Percentiles rank a stretch among this genome's conserved stretches.
Evolutionary conservation across 345 rosid species (phyloP).

Genomic region (Gossypium longicalyx): DNA sequence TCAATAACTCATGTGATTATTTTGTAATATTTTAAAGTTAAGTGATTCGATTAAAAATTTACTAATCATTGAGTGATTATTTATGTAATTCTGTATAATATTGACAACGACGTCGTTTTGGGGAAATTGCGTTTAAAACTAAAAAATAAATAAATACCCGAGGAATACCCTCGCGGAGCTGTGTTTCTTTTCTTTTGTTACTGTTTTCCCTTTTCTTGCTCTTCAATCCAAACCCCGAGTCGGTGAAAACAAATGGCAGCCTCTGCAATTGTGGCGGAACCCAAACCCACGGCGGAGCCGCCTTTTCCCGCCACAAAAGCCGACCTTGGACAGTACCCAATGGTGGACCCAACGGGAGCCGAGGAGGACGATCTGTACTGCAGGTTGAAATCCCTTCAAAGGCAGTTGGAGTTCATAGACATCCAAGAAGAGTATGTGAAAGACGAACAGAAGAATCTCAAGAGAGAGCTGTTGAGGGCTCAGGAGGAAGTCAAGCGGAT

Average conservation of each 20-base stretch:
- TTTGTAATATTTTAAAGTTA: too few species aligned
- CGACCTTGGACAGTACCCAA: constrained; percentile 18
- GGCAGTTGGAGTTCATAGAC: constrained; percentile 87
- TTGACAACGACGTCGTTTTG: too few species aligned
- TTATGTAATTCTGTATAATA: too few species aligned
- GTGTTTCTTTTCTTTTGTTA: neutral
- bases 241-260: constrained; percentile 36
- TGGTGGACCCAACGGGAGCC: constrained; percentile 8
- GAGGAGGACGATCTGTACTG: constrained; percentile 91
- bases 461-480: constrained; percentile 82
- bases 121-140: too few species aligned
- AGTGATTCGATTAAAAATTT: too few species aligned
- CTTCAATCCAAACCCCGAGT: constrained; percentile 6
- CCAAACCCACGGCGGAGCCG: constrained; percentile 36
- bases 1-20: too few species aligned
- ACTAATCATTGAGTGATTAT: too few species aligned
- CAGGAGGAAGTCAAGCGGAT: constrained; percentile 98
- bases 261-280: constrained; percentile 54
- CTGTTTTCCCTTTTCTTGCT: neutral
- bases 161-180: too few species aligned
- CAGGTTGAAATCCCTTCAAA: constrained; percentile 65
- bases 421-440: constrained; percentile 95
- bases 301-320: constrained; percentile 22
- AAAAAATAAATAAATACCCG: neutral
- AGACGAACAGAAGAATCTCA: constrained; percentile 93